Evolutionary conservation across 1,284 basidiomycete genomes (phyloP).

Genomic region (Cutaneotrichosporon cavernicola): DNA sequence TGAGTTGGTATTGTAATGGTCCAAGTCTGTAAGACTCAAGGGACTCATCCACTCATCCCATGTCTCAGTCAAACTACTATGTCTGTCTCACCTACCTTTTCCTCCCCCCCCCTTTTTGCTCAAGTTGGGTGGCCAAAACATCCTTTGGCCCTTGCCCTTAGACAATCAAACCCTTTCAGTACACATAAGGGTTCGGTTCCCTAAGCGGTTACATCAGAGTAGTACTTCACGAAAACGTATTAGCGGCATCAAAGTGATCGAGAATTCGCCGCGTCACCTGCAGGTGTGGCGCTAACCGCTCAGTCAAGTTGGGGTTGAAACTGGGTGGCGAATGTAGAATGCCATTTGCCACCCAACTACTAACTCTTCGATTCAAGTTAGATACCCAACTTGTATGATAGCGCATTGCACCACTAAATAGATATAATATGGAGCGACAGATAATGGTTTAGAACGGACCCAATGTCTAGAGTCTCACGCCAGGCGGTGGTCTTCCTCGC

Average conservation of each 20-base stretch:
- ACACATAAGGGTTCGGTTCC: neutral
- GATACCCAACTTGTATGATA: too few relatives aligned
- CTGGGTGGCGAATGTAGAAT: constrained; percentile 19
- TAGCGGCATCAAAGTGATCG: constrained; percentile 4
- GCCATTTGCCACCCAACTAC: constrained; percentile 1
- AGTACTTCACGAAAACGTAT: neutral
- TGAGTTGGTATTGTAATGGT: neutral
- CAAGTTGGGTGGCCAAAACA: constrained; percentile 4
- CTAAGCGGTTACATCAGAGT: neutral
- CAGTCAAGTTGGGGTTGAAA: too few relatives aligned
- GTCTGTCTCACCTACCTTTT: too few relatives aligned
- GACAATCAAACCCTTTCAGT: too few relatives aligned
- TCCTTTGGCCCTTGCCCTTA: neutral
- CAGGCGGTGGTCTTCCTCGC: too few relatives aligned
- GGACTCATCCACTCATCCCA: too few relatives aligned
- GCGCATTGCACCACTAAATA: too few relatives aligned
- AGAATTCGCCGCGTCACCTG: neutral
- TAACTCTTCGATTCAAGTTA: too few relatives aligned
- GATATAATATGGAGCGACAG: too few relatives aligned
- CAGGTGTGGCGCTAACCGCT: neutral
- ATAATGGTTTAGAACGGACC: too few relatives aligned
- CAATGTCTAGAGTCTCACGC: too few relatives aligned
- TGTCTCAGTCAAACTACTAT: too few relatives aligned
- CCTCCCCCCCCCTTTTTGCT: neutral
- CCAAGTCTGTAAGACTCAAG: neutral